Evolutionary conservation across 129 eudicot genomes (phyloP).

Genomic region (Chrysanthemum lavandulifolium): DNA sequence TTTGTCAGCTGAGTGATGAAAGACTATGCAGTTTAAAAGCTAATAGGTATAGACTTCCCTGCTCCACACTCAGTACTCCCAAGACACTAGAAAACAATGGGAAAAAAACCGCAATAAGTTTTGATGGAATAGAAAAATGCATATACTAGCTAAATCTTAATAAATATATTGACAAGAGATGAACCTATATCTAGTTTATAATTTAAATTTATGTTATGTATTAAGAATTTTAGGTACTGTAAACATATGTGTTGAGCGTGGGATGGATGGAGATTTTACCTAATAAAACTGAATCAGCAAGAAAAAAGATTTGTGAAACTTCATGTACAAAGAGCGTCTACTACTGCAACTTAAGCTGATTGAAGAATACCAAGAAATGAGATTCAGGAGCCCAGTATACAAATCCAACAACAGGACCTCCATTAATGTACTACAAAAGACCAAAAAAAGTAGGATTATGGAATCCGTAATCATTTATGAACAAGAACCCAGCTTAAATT

Average conservation of each 20-base stretch:
- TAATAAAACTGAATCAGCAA: constrained; percentile 23
- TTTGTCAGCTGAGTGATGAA: background rate
- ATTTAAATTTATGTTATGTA: background rate
- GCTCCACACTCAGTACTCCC: constrained; percentile 24
- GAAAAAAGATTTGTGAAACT: constrained; percentile 25
- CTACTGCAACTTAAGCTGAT: constrained; percentile 68
- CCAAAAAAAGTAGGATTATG: background rate
- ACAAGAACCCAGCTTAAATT: background rate
- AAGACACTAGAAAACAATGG: constrained; percentile 25
- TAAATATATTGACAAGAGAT: background rate
- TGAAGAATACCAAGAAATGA: constrained; percentile 83
- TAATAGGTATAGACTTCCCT: constrained; percentile 14
- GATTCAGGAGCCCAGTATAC: constrained; percentile 82
- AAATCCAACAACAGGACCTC: constrained; percentile 85
- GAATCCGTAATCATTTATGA: background rate
- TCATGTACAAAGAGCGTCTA: constrained; percentile 43
- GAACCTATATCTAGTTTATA: background rate
- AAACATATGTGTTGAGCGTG: constrained; percentile 4
- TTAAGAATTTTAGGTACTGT: background rate
- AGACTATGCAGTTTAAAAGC: background rate
- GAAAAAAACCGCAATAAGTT: background rate
- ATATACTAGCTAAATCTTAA: background rate
- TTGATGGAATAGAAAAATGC: background rate
- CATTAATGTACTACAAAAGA: constrained; percentile 66
- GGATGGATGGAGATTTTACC: constrained; percentile 39